Percentiles rank a stretch among this genome's conserved stretches.
phyloP scores from a whole-genome alignment of 805 yeast species.

The Saccharomycopsis schoenii region DNA sequence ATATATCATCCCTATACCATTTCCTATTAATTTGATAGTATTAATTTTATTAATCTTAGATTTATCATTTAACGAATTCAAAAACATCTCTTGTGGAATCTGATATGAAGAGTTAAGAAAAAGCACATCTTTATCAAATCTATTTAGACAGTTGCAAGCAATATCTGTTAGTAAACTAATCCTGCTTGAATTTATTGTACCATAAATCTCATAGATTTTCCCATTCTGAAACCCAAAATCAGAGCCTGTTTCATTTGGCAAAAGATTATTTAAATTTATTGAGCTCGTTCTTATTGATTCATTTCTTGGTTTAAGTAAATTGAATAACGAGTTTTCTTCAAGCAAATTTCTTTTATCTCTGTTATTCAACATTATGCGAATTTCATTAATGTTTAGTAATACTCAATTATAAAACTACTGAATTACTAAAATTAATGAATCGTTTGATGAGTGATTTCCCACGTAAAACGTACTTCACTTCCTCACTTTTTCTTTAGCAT shows the following conservation, averaged over 20 bases:
- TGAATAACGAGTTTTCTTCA: background rate
- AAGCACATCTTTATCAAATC: constrained; percentile 1
- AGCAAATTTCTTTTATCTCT: background rate
- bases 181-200: constrained; percentile 6
- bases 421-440: too few species aligned
- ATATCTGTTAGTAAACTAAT: background rate
- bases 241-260: background rate
- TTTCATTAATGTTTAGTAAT: too few species aligned
- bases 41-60: background rate
- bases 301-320: background rate
- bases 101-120: constrained; percentile 12
- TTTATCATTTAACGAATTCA: background rate
- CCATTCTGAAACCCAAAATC: constrained; percentile 11
- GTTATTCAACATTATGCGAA: background rate
- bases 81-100: constrained; percentile 1
- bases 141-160: background rate
- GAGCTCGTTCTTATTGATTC: background rate
- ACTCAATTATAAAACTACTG: too few species aligned
- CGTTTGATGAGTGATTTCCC: too few species aligned
- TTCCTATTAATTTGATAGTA: background rate
- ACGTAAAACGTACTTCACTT: too few species aligned
- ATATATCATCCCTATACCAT: constrained; percentile 1
- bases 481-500: too few species aligned
- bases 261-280: background rate
- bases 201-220: constrained; percentile 16